Conservation (phyloP, 1,284 basidiomycete species). For the Austropuccinia psidii region DNA sequence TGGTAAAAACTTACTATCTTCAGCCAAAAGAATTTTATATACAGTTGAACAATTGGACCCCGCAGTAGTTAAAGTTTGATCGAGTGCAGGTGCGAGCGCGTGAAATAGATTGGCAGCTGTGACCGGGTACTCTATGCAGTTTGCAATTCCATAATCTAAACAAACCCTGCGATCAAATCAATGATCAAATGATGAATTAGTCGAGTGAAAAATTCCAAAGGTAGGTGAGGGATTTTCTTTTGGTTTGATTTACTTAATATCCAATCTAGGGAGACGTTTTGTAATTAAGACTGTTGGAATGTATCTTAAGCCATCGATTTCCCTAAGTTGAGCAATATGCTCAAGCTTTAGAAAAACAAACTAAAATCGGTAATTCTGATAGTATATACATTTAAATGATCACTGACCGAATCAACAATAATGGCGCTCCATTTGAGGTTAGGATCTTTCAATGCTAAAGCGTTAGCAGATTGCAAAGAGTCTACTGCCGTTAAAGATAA, state of each 20-base stretch:
- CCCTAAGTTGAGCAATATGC: conserved; percentile 81
- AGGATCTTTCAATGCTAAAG: not conserved
- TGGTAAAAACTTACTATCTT: conserved; percentile 67
- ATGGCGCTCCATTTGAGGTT: conserved; percentile 33
- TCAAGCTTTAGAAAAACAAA: conserved; percentile 68
- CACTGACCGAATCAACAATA: conserved; percentile 28
- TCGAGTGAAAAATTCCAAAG: too few species aligned
- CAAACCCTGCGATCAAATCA: conserved; percentile 55
- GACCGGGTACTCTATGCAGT: conserved; percentile 84
- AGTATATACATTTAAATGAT: conserved; percentile 57
- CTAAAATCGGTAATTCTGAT: conserved; percentile 63
- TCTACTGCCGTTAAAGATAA: conserved; percentile 11
- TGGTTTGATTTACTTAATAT: conserved; percentile 41
- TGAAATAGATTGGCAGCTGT: conserved; percentile 80
- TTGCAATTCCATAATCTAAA: conserved; percentile 79
- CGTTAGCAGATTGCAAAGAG: conserved; percentile 22
- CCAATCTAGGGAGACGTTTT: conserved; percentile 51
- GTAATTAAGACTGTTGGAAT: conserved; percentile 94
- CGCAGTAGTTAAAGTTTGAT: conserved; percentile 79
- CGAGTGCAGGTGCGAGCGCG: conserved; percentile 86
- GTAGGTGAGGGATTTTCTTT: not conserved
- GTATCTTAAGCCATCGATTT: conserved; percentile 88
- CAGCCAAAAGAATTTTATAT: conserved; percentile 90
- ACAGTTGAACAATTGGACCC: conserved; percentile 69
- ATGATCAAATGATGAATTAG: conserved; percentile 44